Evolutionary conservation across 176 grass and related monocot genomes (phyloP).

Genomic region (Otatea glauca): DNA sequence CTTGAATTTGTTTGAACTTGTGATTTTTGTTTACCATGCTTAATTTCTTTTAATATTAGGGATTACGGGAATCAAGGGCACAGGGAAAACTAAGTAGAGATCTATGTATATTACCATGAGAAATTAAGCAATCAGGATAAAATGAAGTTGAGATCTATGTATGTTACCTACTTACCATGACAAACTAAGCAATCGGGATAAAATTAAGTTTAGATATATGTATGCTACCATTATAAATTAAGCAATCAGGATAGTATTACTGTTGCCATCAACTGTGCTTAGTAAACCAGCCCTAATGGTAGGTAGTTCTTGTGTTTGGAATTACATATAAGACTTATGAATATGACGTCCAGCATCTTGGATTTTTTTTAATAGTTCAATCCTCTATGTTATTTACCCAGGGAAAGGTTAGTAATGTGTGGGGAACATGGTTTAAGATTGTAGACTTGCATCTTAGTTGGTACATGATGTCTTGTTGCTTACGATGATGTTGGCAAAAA

Average conservation of each 20-base stretch:
- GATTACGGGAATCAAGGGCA: neutral
- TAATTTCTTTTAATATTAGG: slow-evolving; percentile 18
- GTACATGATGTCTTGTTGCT: neutral
- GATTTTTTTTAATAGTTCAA: neutral
- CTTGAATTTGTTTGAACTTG: slow-evolving; percentile 29
- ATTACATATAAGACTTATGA: neutral
- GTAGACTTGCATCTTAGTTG: neutral
- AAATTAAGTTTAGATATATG: neutral
- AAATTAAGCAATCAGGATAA: too few species aligned
- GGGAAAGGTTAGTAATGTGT: neutral
- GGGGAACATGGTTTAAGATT: neutral
- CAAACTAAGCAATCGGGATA: too few species aligned
- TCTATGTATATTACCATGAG: slow-evolving; percentile 6
- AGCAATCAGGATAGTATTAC: too few species aligned
- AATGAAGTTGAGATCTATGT: neutral
- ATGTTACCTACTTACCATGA: neutral
- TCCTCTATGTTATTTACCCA: neutral
- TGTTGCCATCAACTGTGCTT: neutral
- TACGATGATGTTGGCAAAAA: neutral
- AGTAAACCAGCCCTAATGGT: neutral
- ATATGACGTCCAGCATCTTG: neutral
- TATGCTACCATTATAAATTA: neutral
- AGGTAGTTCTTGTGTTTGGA: neutral
- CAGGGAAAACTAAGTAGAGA: neutral
- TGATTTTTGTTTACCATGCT: neutral